These are phyloP conservation scores for Sugiyamaella smithiae DNA, from an alignment of 805 yeast genomes.

Conservation along the genomic window DNA sequence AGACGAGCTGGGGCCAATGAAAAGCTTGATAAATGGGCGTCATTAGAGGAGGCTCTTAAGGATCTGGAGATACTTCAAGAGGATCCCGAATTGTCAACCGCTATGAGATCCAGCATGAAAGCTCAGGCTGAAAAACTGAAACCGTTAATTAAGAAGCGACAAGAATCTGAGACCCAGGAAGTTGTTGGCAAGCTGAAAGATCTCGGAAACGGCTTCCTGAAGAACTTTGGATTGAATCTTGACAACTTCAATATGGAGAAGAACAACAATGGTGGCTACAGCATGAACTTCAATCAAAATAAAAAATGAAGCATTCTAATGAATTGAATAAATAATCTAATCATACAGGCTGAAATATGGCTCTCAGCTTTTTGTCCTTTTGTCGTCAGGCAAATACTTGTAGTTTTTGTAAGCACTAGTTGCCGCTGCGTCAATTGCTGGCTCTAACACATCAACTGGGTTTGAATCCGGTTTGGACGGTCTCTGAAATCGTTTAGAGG, in stretches of 20 bases:
- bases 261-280: slow-evolving; percentile 25
- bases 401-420: too few relatives aligned
- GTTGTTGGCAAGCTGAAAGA: slow-evolving; percentile 34
- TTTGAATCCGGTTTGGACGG: neutral
- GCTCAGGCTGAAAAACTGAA: slow-evolving; percentile 15
- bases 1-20: slow-evolving; percentile 69
- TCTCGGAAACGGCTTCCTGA: slow-evolving; percentile 31
- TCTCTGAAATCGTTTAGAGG: neutral
- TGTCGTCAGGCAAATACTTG: too few relatives aligned
- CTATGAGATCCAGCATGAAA: slow-evolving; percentile 5
- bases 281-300: slow-evolving; percentile 15
- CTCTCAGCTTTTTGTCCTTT: too few relatives aligned
- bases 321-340: too few relatives aligned
- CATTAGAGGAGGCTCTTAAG: slow-evolving; percentile 29
- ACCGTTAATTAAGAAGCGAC: slow-evolving; percentile 25
- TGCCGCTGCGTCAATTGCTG: too few relatives aligned
- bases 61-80: slow-evolving; percentile 23
- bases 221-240: slow-evolving; percentile 32
- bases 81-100: neutral
- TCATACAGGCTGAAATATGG: too few relatives aligned
- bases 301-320: neutral
- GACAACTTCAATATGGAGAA: slow-evolving; percentile 30
- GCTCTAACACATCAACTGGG: too few relatives aligned
- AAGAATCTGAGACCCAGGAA: slow-evolving; percentile 30
- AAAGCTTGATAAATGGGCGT: slow-evolving; percentile 27